Evolutionary conservation across 768 basidiomycete genomes (phyloP), one percentile per base, ranked within the genome.

Genomic region (Agaricus subrufescens): DNA sequence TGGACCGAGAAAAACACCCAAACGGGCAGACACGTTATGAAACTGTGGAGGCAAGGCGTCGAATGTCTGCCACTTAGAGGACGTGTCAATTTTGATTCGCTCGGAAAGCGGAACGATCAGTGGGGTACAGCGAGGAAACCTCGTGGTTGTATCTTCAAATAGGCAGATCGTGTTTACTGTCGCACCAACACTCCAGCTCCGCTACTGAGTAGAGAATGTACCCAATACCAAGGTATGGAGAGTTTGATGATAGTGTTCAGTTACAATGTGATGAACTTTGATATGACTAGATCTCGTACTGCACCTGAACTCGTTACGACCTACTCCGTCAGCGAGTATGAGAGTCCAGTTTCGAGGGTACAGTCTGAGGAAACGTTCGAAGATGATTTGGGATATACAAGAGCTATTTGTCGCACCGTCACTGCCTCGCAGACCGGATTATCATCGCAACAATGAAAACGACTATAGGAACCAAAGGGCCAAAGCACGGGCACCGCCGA

Each of bases 311-410:
- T 54, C 30, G 34, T 46, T 27, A 48, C 54, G 3, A 40, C 47
- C 15, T 56, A 56, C 39, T 49, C 54, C 48, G 54, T 56, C 10
- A 56, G 54, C 47, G 54, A 56, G 11, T 46, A 31, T 34, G 46
- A 56, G 10, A 56, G 38, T 43, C 54, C 54, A 34, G 39, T 15
- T n/a, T 38, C 47, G 8, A 49, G 47, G 47, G n/a, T 42, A 9
- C 47, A 49, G 9, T 23, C 27, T 9, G 47, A 49, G 25, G 40
- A 19, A 19, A 19, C 39, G 4, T 29, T 7, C 5, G 54, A 56
- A n/a, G 54, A 56, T 14, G 12, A 42, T 34, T 44, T 56, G 4
- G 4, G 42, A n/a, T 19, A 29, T 56, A 14, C 46, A 56, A 19
- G 54, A 56, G 40, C 9, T 56, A 25, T 56, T 42, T 47, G 49